Evolutionary conservation across 2,329 filamentous ascomycete species (phyloP), one percentile per base, ranked within the genome.

Genomic region (Aspergillus fijiensis): DNA sequence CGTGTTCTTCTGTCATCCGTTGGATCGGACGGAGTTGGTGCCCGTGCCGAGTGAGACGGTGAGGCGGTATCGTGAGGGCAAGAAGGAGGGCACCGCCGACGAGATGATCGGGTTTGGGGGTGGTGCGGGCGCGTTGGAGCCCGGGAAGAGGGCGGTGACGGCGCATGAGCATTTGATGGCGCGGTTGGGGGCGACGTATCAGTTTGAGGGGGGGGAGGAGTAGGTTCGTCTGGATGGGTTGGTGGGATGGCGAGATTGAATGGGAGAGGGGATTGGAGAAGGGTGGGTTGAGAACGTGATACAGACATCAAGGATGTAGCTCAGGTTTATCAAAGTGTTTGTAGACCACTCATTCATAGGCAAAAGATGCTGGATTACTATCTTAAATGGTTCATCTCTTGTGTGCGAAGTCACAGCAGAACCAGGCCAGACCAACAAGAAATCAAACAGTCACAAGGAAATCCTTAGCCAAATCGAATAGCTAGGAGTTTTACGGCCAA

Each of bases 1-100:
- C 62, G 85, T 82, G 23, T 88, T 85, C 67, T 88, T 88, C 69
- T 87, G 84, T 66, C 85, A 88, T 74, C 85, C 86, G 7, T 64
- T 82, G n/a, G 80, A 87, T 70, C 74, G 79, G 7, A 83, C 79
- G 25, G 72, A 78, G 65, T 70, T 88, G 61, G 81, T 83, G 31
- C 75, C 81, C 4, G 82, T 88, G 50, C 84, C 85, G 4, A 85
- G 85, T 65, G 62, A 68, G 29, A 58, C 83, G 16, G 81, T 87
- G 7, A 68, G 71, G 57, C 69, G 72, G 53, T 75, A 77, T 69
- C 77, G 73, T n/a, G 67, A 67, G 61, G 61, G 67, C 39, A 67
- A 66, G 1, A 65, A 58, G 58, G 59, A 27, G 49, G 51, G 69
- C 59, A 48, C 72, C n/a, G 19, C 23, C 76, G 33, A 65, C 74